phyloP scores from a whole-genome alignment of 257 asterid genomes.

The Solanum arcanum region DNA sequence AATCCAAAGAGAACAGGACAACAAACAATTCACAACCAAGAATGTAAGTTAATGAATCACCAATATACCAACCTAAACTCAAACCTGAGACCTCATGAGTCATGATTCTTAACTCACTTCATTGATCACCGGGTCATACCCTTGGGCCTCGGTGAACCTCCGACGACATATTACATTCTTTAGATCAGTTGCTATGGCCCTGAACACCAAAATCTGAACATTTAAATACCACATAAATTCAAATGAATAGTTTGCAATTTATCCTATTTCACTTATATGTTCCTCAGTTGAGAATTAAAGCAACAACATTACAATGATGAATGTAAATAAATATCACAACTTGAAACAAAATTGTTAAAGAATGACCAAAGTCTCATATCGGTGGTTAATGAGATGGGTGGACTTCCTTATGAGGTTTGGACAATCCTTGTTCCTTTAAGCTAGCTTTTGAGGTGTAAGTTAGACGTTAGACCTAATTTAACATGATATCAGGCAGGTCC shows the following conservation, averaged over 20 bases:
- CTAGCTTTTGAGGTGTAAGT: too few relatives aligned
- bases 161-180: too few relatives aligned
- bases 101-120: neutral
- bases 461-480: too few relatives aligned
- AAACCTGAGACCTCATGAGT: neutral
- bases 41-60: neutral
- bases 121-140: neutral
- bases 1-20: neutral
- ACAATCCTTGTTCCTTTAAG: too few relatives aligned
- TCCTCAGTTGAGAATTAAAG: neutral
- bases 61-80: neutral
- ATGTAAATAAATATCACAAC: neutral
- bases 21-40: neutral
- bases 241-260: neutral
- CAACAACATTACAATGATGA: neutral
- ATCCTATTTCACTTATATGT: neutral
- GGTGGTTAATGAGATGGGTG: too few relatives aligned
- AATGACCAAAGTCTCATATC: too few relatives aligned
- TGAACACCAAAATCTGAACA: neutral
- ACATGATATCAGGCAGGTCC: too few relatives aligned
- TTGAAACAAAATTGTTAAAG: too few relatives aligned
- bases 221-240: neutral
- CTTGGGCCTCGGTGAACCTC: too few relatives aligned
- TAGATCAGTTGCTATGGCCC: neutral
- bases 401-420: too few relatives aligned